Evolutionary conservation across 257 asterid species (phyloP).

Genomic region (Primulina tabacum): DNA sequence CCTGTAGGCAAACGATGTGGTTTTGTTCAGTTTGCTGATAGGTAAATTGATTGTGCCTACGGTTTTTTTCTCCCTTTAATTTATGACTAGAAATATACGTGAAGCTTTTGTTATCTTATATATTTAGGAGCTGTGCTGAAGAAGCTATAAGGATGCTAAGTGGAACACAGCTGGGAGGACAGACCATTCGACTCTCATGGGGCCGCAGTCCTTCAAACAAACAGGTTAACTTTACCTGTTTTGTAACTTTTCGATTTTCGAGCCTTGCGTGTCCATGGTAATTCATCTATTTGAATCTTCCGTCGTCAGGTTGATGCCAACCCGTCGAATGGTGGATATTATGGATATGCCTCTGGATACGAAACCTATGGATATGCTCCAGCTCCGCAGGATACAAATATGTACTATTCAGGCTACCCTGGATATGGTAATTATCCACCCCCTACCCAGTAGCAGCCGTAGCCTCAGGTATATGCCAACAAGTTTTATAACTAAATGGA

Average conservation of each 20-base stretch:
- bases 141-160: constrained; percentile 69
- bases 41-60: constrained; percentile 38
- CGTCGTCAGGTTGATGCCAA: constrained; percentile 47
- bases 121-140: constrained; percentile 82
- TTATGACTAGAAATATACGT: too few species aligned
- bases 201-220: constrained; percentile 91
- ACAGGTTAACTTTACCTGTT: constrained; percentile 46
- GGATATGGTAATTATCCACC: constrained; percentile 70
- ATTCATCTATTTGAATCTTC: constrained; percentile 2
- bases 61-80: constrained; percentile 12
- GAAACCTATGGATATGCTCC: constrained; percentile 74
- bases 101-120: constrained; percentile 11
- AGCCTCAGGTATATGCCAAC: constrained; percentile 41
- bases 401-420: constrained; percentile 79
- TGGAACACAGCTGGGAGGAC: constrained; percentile 86
- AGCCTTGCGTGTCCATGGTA: too few species aligned
- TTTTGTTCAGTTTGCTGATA: constrained; percentile 91
- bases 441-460: constrained; percentile 55
- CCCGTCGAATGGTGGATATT: constrained; percentile 61
- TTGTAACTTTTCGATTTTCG: neutral
- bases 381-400: constrained; percentile 66
- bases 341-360: constrained; percentile 71
- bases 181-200: constrained; percentile 91
- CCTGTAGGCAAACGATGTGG: constrained; percentile 95
- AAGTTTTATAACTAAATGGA: neutral